Evolutionary conservation across 345 rosid species (phyloP).

Genomic region (Clausena lansium): DNA sequence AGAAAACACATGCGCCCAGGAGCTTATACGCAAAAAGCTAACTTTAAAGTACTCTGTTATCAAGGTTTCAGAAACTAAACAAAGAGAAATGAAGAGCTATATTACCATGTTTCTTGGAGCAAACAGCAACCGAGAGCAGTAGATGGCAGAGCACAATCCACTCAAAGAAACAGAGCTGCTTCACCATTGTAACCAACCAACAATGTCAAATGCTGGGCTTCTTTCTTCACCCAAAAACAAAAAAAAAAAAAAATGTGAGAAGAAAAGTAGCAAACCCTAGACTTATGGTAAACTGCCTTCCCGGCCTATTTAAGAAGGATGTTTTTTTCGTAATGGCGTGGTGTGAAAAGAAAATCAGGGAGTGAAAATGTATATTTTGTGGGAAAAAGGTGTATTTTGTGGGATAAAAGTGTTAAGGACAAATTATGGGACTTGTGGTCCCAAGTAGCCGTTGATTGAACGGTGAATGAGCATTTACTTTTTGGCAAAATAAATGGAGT

Average conservation of each 20-base stretch:
- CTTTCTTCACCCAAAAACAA: no score
- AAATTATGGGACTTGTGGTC: conserved; percentile 32
- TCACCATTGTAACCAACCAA: conserved; percentile 15
- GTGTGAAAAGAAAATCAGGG: background rate
- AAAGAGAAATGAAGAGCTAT: background rate
- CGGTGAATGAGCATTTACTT: background rate
- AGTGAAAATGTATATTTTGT: background rate
- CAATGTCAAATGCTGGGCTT: background rate
- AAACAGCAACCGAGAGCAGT: conserved; percentile 41
- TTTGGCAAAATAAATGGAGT: background rate
- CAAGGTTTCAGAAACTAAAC: background rate
- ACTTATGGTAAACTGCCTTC: background rate
- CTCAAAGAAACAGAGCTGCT: conserved; percentile 21
- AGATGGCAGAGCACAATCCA: conserved; percentile 37
- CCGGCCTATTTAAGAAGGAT: background rate
- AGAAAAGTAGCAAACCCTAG: conserved; percentile 21
- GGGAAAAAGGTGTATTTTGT: conserved; percentile 3
- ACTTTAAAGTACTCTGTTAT: background rate
- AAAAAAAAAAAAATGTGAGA: background rate
- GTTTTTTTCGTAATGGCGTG: background rate
- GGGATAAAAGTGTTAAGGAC: conserved; percentile 20
- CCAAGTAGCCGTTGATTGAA: conserved; percentile 33
- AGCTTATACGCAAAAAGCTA: background rate
- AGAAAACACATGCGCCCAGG: background rate
- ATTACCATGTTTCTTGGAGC: conserved; percentile 58